Percentiles rank a stretch among this genome's conserved stretches.
Conservation (phyloP, 805 yeast species). For the Candida ulmi region DNA sequence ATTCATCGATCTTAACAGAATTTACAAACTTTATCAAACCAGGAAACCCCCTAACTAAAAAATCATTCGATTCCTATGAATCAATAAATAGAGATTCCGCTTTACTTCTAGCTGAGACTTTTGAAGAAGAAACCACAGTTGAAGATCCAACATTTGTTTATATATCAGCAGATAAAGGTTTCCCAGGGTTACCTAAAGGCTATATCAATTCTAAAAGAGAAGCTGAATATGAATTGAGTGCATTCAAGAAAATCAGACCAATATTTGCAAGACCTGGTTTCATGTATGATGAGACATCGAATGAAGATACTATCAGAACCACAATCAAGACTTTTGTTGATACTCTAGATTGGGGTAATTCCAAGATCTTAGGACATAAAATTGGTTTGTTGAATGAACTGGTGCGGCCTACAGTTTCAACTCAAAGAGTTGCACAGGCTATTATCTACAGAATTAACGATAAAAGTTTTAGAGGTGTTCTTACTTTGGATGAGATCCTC, state of each 20-base stretch:
- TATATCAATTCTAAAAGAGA: slow-evolving; percentile 72
- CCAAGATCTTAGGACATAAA: slow-evolving; percentile 32
- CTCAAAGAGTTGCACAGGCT: slow-evolving; percentile 61
- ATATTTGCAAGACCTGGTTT: slow-evolving; percentile 77
- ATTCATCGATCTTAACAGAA: slow-evolving; percentile 24
- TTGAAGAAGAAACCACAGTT: slow-evolving; percentile 25
- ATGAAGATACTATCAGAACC: slow-evolving; percentile 31
- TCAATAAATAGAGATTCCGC: slow-evolving; percentile 70
- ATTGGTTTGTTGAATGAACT: slow-evolving; percentile 37
- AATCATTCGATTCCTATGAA: slow-evolving; percentile 45
- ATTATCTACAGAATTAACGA: slow-evolving; percentile 52
- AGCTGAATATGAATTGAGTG: slow-evolving; percentile 57
- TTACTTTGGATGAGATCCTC: slow-evolving; percentile 46
- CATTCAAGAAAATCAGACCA: slow-evolving; percentile 46
- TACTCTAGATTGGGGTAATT: slow-evolving; percentile 38
- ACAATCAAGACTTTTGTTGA: slow-evolving; percentile 38
- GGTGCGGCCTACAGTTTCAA: slow-evolving; percentile 58
- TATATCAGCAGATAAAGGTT: slow-evolving; percentile 72
- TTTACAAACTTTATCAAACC: slow-evolving; percentile 40
- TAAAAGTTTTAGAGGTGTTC: slow-evolving; percentile 47
- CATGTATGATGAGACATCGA: slow-evolving; percentile 55
- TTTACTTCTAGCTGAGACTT: slow-evolving; percentile 51
- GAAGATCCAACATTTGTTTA: slow-evolving; percentile 53
- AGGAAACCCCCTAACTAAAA: slow-evolving; percentile 50
- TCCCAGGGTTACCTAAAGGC: slow-evolving; percentile 62